Conservation (phyloP, 495 filamentous ascomycete species). For the Usnea hakonensis region DNA sequence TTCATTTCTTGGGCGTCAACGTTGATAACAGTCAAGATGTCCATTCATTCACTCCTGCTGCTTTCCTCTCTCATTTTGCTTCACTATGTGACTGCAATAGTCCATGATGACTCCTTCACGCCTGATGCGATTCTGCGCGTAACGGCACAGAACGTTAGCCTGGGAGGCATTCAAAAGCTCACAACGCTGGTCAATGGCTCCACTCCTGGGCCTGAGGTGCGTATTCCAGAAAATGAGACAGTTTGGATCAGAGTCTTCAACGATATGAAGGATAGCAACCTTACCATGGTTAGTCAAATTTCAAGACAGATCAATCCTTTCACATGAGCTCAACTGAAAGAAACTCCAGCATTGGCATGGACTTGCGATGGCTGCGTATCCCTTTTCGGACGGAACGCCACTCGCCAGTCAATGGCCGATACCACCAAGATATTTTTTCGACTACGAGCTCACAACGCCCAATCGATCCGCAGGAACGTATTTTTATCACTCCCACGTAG, state of each 20-base stretch:
- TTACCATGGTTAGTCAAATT: background rate
- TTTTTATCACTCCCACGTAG: background rate
- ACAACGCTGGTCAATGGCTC: background rate
- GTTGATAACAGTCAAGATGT: background rate
- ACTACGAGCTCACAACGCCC: background rate
- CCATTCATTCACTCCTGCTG: background rate
- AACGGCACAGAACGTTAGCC: background rate
- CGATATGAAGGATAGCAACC: background rate
- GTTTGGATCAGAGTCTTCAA: slow-evolving; percentile 1
- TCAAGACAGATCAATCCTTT: background rate
- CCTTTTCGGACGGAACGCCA: background rate
- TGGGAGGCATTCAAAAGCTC: background rate
- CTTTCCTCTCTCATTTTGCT: background rate
- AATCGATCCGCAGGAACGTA: slow-evolving; percentile 1
- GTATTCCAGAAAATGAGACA: background rate
- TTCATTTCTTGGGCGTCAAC: background rate
- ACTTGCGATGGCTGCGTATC: background rate
- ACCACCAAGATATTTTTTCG: background rate
- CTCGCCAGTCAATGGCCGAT: slow-evolving; percentile 1
- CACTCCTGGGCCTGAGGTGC: background rate
- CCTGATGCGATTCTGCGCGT: background rate
- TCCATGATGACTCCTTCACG: background rate
- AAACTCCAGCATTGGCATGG: background rate
- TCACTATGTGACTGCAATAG: background rate
- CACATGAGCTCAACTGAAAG: background rate